Evolutionary conservation across 2,329 filamentous ascomycete species (phyloP).

Genomic region (Phialocephala subalpina): DNA sequence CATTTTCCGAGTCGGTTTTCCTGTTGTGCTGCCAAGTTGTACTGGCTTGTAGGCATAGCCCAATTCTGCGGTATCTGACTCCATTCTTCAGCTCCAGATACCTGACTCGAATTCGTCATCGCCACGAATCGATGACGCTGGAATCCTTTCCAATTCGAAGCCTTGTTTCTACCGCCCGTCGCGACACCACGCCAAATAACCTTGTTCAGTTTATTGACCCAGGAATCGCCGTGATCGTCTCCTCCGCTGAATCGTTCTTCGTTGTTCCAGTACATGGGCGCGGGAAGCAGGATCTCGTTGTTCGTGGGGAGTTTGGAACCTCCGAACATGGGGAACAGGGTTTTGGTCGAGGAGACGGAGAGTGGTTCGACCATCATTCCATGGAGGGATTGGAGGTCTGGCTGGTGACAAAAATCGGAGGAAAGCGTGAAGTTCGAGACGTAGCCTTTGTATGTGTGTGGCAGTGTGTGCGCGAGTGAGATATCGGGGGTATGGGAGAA

Average conservation of each 20-base stretch:
- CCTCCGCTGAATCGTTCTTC: constrained; percentile 68
- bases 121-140: constrained; percentile 64
- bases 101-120: constrained; percentile 58
- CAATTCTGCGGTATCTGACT: constrained; percentile 57
- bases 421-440: constrained; percentile 55
- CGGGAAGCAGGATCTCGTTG: constrained; percentile 70
- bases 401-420: constrained; percentile 55
- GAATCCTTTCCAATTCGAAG: constrained; percentile 61
- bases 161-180: constrained; percentile 61
- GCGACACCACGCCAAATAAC: constrained; percentile 72
- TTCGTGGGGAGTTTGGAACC: constrained; percentile 69
- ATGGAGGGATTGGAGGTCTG: constrained; percentile 62
- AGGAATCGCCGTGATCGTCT: constrained; percentile 60
- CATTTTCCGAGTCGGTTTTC: constrained; percentile 53
- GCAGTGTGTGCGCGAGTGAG: constrained; percentile 55
- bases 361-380: constrained; percentile 63
- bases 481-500: constrained; percentile 57
- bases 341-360: constrained; percentile 58
- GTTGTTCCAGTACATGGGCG: constrained; percentile 68
- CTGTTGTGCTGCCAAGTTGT: constrained; percentile 51
- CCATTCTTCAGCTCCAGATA: constrained; percentile 43
- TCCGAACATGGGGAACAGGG: constrained; percentile 66
- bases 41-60: constrained; percentile 56
- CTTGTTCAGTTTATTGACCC: constrained; percentile 62
- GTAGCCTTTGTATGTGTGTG: constrained; percentile 46